Conservation (phyloP, 345 rosid species). For the Capsella bursapastoris region DNA sequence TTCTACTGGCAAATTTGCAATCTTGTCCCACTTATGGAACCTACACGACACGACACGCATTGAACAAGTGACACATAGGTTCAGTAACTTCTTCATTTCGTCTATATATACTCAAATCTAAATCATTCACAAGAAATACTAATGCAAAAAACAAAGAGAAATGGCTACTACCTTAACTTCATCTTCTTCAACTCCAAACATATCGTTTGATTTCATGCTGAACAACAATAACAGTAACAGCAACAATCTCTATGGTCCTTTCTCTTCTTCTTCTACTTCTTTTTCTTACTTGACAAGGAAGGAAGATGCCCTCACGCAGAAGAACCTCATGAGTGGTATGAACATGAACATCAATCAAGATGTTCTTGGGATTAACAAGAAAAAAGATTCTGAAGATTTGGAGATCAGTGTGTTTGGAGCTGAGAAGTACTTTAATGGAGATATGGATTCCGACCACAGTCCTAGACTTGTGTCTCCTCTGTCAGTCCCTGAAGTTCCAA, state of each 20-base stretch:
- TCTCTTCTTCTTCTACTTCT: constrained; percentile 52
- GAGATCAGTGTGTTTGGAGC: constrained; percentile 87
- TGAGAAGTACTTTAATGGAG: constrained; percentile 81
- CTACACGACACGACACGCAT: constrained; percentile 4
- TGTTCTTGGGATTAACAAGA: constrained; percentile 38
- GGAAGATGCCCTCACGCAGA: constrained; percentile 49
- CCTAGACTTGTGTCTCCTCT: constrained; percentile 44
- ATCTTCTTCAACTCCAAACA: constrained; percentile 42
- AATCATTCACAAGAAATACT: constrained; percentile 18
- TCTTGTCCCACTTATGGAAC: constrained; percentile 19
- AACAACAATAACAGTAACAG: constrained; percentile 36
- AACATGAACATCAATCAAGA: constrained; percentile 30
- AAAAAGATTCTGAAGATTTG: constrained; percentile 57
- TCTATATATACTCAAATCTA: constrained; percentile 28
- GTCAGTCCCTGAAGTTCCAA: constrained; percentile 30
- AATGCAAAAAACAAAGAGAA: not conserved
- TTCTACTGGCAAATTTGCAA: constrained; percentile 32
- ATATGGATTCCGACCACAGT: constrained; percentile 48
- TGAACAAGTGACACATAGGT: constrained; percentile 24
- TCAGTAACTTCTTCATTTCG: constrained; percentile 30
- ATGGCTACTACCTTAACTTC: constrained; percentile 31
- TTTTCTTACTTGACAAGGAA: constrained; percentile 50
- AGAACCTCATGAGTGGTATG: constrained; percentile 41
- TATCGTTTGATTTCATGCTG: constrained; percentile 40
- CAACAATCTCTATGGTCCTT: constrained; percentile 46